Evolutionary conservation across 371 early-diverging fungal genomes (phyloP), one percentile per base, ranked within the genome.

Genomic region (Saksenaea vasiformis): DNA sequence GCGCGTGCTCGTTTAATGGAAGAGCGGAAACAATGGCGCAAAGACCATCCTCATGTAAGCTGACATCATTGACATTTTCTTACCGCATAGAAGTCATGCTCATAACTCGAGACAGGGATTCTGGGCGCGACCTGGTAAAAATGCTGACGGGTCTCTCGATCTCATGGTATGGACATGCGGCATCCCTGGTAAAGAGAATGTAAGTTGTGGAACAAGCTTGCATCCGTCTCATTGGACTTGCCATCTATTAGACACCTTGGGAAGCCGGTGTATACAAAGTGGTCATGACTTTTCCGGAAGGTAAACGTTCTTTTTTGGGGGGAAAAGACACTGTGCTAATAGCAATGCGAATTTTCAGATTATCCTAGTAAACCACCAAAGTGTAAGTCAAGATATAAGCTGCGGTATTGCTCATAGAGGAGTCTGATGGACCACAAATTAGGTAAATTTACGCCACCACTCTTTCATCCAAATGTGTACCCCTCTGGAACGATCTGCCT

Each of bases 391-490:
- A 17, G 34, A 24, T 61, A 19, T 3, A 41, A 35, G 17, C 1
- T 39, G 3, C 15, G 11, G 17, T 19, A 5, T 22, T 47, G 19
- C 24, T 22, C 24, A 11, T 47, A 9, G n/a, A 47, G n/a, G 8
- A 37, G 11, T 27, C 14, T 9, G 36, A 22, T 55, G 31, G 7
- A 7, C 31, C 7, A 7, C 51, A 28, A 19, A 54, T 10, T 75
- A 88, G 87, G 88, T 72, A 88, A 90, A 81, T 97, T 97, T 66
- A 83, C 83, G 1, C 93, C 96, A 10, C 88, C 93, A n/a, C 83
- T 99, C 54, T 99, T 96, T 80, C 99, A 99, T 76, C 99, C 99
- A 9, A 99, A 99, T 73, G 93, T 99, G 19, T 99, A 98, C 76
- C 96, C 97, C 13, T 96, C 95, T 14, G 99, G 99, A 37, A 98